Evolutionary conservation across 140 eudicot genomes (phyloP).

Genomic region (Ambrosia hybrid): DNA sequence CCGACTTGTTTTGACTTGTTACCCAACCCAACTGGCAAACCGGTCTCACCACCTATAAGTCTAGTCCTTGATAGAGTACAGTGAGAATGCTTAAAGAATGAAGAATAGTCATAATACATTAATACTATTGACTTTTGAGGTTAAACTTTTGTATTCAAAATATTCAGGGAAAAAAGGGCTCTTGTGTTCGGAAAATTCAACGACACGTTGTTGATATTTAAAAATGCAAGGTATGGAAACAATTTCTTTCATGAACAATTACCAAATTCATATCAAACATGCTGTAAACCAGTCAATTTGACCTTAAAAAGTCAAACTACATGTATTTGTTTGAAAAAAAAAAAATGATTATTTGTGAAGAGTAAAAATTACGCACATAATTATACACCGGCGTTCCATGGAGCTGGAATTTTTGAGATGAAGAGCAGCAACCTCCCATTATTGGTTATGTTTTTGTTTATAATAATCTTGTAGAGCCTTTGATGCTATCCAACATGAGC

Average conservation of each 20-base stretch:
- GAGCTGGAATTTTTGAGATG: conserved; percentile 53
- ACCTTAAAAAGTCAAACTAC: conserved; percentile 12
- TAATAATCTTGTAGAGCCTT: conserved; percentile 10
- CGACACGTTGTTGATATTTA: not conserved
- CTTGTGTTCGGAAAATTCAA: not conserved
- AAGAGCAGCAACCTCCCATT: conserved; percentile 91
- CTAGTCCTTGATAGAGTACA: not conserved
- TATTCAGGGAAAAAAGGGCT: not conserved
- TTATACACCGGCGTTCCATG: conserved; percentile 75
- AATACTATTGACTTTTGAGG: not conserved
- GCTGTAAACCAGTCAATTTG: not conserved
- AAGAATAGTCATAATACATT: too few species aligned
- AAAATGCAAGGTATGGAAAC: not conserved
- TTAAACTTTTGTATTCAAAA: not conserved
- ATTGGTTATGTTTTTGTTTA: conserved; percentile 9
- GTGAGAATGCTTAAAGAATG: not conserved
- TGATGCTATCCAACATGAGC: conserved; percentile 23
- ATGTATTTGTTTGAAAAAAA: not conserved
- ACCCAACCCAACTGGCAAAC: too few species aligned
- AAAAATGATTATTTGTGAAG: not conserved
- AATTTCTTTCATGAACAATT: not conserved
- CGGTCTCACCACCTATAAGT: not conserved
- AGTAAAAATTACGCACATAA: conserved; percentile 48
- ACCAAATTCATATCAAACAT: not conserved
- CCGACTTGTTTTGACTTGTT: not conserved